These are phyloP conservation scores for Trichoderma guizhouense DNA, from an alignment of 2,329 filamentous ascomycete species.

Conservation along the genomic window DNA sequence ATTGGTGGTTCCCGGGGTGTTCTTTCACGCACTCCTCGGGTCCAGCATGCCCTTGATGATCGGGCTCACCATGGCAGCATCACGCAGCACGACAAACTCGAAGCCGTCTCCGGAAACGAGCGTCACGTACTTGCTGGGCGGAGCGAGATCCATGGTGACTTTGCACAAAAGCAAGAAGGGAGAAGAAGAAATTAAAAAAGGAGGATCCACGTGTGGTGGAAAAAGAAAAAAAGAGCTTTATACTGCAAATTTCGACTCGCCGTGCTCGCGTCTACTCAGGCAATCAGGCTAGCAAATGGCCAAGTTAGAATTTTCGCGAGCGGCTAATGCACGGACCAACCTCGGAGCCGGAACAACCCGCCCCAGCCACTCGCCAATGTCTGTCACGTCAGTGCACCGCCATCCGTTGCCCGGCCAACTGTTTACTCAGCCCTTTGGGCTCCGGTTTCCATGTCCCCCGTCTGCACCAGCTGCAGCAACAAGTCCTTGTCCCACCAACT, in stretches of 20 bases:
- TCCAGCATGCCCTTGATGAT: slow-evolving; percentile 74
- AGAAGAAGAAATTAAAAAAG: slow-evolving; percentile 7
- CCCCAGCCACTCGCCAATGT: neutral
- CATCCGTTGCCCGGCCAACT: slow-evolving; percentile 36
- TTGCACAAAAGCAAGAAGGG: slow-evolving; percentile 15
- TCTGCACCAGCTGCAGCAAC: slow-evolving; percentile 19
- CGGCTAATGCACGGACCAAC: slow-evolving; percentile 13
- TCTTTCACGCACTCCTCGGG: slow-evolving; percentile 52
- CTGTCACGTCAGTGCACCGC: slow-evolving; percentile 16
- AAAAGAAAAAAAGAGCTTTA: neutral
- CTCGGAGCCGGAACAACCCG: slow-evolving; percentile 6
- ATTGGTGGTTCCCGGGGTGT: neutral
- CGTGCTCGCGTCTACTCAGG: slow-evolving; percentile 2
- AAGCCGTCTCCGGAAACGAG: slow-evolving; percentile 73
- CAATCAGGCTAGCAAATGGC: neutral
- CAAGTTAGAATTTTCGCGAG: neutral
- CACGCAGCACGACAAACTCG: slow-evolving; percentile 71
- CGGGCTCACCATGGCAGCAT: slow-evolving; percentile 66
- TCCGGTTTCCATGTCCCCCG: slow-evolving; percentile 15
- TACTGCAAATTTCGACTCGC: neutral
- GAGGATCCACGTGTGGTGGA: slow-evolving; percentile 35
- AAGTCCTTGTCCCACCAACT: slow-evolving; percentile 19
- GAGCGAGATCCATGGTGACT: slow-evolving; percentile 25
- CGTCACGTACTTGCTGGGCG: slow-evolving; percentile 66
- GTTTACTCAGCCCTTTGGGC: slow-evolving; percentile 28